Base-by-base conservation (phyloP, 768 basidiomycete species). In the Leccinum olivaceopallidum region DNA sequence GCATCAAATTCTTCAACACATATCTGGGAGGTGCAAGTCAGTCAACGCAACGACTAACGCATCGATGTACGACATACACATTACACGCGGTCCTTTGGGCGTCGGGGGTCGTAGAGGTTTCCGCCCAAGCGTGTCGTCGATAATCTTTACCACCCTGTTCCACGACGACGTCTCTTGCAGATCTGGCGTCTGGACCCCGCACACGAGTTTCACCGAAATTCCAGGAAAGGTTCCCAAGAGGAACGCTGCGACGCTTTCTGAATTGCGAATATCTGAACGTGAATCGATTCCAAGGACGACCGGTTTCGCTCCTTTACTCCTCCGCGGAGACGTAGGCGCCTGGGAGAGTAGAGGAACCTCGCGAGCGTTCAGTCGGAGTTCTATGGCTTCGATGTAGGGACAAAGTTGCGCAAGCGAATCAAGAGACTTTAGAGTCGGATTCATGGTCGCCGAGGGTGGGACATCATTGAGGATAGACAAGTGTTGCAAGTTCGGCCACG, bases 211-310 rank as follows among this genome's bases (percentile, higher is more conserved):
- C n/a, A 69, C 61, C 10, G 55, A n/a, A 6, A 68, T 13, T 5
- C 60, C 57, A 1, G 60, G 60, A 58, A 22, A 65, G 2, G 47
- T 60, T 42, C 18, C 34, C 58, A 70, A 32, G 30, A 69, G 63
- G 54, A 70, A 69, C 0, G 63, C 50, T 2, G 67, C 63, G n/a
- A 65, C 63, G 14, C 54, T 51, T 0, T 56, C 14, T 10, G 66
- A 65, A 32, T 69, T 65, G 42, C 65, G 68, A 34, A 69, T 57
- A 2, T 67, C 65, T 9, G 68, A 69, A 10, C 60, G 57, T 14
- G 53, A 6, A 56, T 69, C 68, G 13, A 69, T 59, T 9, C 44
- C 34, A 13, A 69, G 57, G n/a, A 42, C 5, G 0, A 60, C 10
- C 0, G 57, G 58, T 32, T 58, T 63, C 2, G 56, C 32, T 5